Conservation (phyloP, 257 asterid species). For the Solanum sejunctum region DNA sequence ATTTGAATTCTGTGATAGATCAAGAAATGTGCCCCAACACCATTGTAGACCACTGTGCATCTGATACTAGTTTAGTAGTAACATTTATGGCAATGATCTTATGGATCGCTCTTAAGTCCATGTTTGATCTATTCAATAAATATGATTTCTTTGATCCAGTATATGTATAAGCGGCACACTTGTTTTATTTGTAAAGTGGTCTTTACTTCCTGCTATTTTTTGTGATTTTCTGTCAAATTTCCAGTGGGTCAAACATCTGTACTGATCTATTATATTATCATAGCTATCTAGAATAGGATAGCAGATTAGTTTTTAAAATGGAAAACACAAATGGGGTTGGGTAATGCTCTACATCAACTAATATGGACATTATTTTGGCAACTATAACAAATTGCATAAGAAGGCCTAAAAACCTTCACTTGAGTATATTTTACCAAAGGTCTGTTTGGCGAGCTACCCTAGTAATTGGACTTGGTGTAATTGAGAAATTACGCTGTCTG, state of each 20-base stretch:
- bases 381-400: not conserved
- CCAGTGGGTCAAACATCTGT: not conserved
- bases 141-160: not conserved
- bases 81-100: not conserved
- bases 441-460: too few relatives aligned
- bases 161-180: not conserved
- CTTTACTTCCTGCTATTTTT: not conserved
- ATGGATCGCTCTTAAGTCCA: not conserved
- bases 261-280: not conserved
- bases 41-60: not conserved
- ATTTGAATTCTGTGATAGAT: not conserved
- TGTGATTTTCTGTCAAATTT: not conserved
- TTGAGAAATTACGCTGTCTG: too few relatives aligned
- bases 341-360: not conserved
- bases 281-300: not conserved
- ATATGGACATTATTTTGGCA: not conserved
- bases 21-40: not conserved
- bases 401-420: not conserved
- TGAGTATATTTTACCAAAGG: not conserved
- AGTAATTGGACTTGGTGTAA: too few relatives aligned
- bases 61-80: not conserved
- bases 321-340: not conserved
- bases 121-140: not conserved
- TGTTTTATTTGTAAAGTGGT: not conserved
- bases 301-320: not conserved